phyloP scores from a whole-genome alignment of 192 early-diverging fungal species.

The Coemansia sp. region DNA sequence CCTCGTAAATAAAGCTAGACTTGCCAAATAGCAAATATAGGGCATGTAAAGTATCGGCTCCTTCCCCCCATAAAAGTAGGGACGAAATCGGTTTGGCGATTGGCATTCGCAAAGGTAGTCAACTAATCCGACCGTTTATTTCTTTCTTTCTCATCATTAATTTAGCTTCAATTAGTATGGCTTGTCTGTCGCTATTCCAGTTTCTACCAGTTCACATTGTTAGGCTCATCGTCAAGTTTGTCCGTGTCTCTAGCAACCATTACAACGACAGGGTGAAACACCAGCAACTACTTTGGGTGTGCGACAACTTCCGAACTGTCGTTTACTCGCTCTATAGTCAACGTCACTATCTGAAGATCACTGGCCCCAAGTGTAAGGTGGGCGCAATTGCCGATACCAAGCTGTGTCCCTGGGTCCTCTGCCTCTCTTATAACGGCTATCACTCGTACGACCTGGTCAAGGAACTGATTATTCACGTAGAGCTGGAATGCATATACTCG shows the following conservation, averaged over 20 bases:
- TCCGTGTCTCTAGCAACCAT: background rate
- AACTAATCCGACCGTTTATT: no score
- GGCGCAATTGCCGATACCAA: background rate
- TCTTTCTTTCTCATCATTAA: background rate
- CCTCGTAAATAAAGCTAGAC: no score
- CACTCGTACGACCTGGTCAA: background rate
- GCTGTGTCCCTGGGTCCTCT: background rate
- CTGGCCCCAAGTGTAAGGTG: background rate
- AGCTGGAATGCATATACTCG: background rate
- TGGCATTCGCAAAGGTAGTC: no score
- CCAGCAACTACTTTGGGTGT: background rate
- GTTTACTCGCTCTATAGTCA: background rate
- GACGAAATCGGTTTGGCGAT: no score
- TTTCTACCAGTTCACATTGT: background rate
- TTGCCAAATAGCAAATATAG: no score
- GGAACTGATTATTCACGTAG: background rate
- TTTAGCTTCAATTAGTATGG: background rate
- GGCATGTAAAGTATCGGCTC: no score
- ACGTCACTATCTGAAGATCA: background rate
- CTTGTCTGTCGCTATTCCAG: background rate
- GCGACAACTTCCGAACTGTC: background rate
- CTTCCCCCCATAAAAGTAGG: no score
- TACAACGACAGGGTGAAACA: background rate
- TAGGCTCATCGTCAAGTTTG: background rate
- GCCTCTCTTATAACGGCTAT: background rate